Base-by-base conservation (phyloP, 192 early-diverging fungal genomes). In the Backusella mclennaniae region DNA sequence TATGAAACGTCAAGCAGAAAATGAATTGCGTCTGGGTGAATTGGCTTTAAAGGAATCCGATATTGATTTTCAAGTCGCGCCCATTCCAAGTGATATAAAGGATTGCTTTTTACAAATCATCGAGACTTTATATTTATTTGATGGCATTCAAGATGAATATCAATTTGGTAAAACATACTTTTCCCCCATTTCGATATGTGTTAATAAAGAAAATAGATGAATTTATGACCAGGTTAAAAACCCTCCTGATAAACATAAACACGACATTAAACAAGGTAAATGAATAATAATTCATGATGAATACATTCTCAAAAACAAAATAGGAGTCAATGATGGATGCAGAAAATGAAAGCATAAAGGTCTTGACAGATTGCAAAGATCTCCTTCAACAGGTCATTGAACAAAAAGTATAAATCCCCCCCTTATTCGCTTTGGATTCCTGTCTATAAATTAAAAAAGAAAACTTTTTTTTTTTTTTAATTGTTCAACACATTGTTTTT, bases 221-320 rank as follows among this genome's bases (percentile, higher is more conserved):
- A 29, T 63, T 63, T n/a, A 26, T 63, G 56, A 63, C 12, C 12
- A 63, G 56, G 12, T 63, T 63, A 63, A 63, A 63, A 14, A 29
- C 23, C 26, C 56, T 63, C 56, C 23, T 63, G 56, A 63, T 63
- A 63, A 63, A 63, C 23, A 63, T 63, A 29, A 63, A 63, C 11
- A 63, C 56, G 12, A 29, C 56, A 29, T 63, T 63, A 63, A 63
- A 63, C 56, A 63, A 63, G 56, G 56, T 63, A 63, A 63, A 44
- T 17, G 11, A 41, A 44, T 0, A 44, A 14, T 19, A 15, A 19
- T 17, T 5, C 4, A 0, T 17, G 42, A 17, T 44, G 33, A 33
- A 44, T 44, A 15, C 4, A 5, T 5, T 44, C 14, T 44, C 15
- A 15, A 44, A 44, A 44, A 44, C 17, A 44, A 44, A 19, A 44